Base-by-base conservation (phyloP, 148 eudicot genomes). In the Diospyros lotus region DNA sequence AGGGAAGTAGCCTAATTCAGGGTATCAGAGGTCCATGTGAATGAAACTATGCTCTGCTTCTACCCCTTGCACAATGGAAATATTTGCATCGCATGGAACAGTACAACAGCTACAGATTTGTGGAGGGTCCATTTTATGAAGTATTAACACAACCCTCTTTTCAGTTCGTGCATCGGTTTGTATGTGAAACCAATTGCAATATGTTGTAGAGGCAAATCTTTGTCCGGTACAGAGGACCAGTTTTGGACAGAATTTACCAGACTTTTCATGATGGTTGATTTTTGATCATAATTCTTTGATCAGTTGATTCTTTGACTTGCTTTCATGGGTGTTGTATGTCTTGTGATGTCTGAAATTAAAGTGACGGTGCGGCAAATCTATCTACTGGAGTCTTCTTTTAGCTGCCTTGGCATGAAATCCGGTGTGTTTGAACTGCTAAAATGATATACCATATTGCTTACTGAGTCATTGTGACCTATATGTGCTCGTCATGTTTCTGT, bases 1-100 rank as follows among this genome's bases (percentile, higher is more conserved):
- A 75, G 75, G 75, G 55, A 87, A 77, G 75, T 86, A 80, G 61
- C 39, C 18, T 55, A 10, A 40, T 72, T 46, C 45, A 9, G 71
- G 13, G 39, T 44, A 18, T 51, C 42, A 43, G 63, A 64, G 12
- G 72, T 50, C 10, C 18, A 11, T 73, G 48, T 60, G 6, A 46
- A 68, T 48, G 3, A 14, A 45, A 51, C 62, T 58, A 43, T 79
- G 8, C 43, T 50, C 13, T 74, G 15, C 38, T 41, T 53, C 66
- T 40, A 43, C 50, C 39, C 9, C 5, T 51, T 18, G 68, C 40
- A 46, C 39, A 53, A 54, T 28, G 28, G 28, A 28, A 58, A 39
- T 45, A 40, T 38, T 64, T 1, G 45, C 39, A 13, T 50, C 28
- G 18, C 65, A 39, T n/a, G 68, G 50, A 51, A n/a, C 15, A 48